Percentiles rank a stretch among this genome's conserved stretches.
phyloP scores from a whole-genome alignment of 2,329 filamentous ascomycete genomes.

The Sphaerulina vaccinii region DNA sequence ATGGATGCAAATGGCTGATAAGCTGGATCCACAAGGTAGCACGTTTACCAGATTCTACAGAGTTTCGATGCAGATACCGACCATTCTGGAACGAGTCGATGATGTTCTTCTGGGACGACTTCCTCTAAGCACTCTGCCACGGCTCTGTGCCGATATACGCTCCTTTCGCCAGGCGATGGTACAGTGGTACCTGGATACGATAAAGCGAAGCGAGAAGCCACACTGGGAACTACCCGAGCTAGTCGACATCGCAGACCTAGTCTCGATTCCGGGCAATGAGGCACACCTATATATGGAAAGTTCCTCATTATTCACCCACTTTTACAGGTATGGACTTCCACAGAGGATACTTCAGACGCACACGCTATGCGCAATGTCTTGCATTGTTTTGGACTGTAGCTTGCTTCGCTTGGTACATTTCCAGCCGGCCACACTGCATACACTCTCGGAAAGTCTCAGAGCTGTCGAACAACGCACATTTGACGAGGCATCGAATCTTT shows the following conservation, averaged over 20 bases:
- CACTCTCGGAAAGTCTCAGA: not conserved
- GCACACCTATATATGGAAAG: slow-evolving; percentile 18
- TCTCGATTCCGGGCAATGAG: slow-evolving; percentile 5
- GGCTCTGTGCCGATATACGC: slow-evolving; percentile 1
- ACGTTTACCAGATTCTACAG: slow-evolving; percentile 12
- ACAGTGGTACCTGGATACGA: not conserved
- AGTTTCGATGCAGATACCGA: slow-evolving; percentile 10
- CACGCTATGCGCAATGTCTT: slow-evolving; percentile 6
- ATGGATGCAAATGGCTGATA: slow-evolving; percentile 10
- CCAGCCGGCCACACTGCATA: not conserved
- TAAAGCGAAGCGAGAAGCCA: not conserved
- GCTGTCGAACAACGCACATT: slow-evolving; percentile 37
- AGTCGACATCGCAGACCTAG: slow-evolving; percentile 4
- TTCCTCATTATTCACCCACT: slow-evolving; percentile 8
- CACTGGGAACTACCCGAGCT: slow-evolving; percentile 5
- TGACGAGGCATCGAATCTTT: slow-evolving; percentile 4
- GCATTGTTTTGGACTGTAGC: slow-evolving; percentile 14
- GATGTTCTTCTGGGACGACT: not conserved
- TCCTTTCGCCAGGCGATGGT: not conserved
- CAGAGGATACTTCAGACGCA: slow-evolving; percentile 7
- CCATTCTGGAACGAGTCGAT: slow-evolving; percentile 9
- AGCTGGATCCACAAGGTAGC: not conserved
- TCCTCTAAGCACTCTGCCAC: not conserved
- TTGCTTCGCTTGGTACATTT: slow-evolving; percentile 20
- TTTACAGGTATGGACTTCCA: slow-evolving; percentile 12